Evolutionary conservation across 306 rosid species (phyloP).

Genomic region (Cicer bijugum): DNA sequence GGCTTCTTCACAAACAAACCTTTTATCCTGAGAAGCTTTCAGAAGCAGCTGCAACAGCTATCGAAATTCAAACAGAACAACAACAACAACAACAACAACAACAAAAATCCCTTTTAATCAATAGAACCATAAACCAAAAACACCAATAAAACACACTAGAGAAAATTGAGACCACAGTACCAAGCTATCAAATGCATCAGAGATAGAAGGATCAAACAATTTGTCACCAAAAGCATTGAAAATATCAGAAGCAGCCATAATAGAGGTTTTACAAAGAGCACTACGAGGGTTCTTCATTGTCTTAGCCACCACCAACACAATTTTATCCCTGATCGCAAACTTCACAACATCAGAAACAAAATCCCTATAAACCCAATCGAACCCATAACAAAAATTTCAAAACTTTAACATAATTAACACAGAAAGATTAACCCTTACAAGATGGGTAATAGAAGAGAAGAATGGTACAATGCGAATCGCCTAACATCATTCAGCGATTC

Average conservation of each 20-base stretch:
- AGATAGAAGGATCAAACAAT: constrained; percentile 60
- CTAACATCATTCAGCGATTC: constrained; percentile 72
- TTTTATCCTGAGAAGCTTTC: constrained; percentile 90
- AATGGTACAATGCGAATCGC: constrained; percentile 72
- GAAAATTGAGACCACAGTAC: constrained; percentile 48
- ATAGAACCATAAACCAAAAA: not conserved
- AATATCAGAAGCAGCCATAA: constrained; percentile 86
- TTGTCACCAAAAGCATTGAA: constrained; percentile 76
- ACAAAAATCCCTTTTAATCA: constrained; percentile 17
- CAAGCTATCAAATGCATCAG: constrained; percentile 76
- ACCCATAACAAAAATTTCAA: constrained; percentile 1
- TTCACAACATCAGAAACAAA: constrained; percentile 3
- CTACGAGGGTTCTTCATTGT: constrained; percentile 94
- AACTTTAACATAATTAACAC: not conserved
- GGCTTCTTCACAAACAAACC: constrained; percentile 95
- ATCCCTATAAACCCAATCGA: constrained; percentile 33
- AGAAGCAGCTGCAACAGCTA: constrained; percentile 81
- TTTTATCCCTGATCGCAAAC: constrained; percentile 60
- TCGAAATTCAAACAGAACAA: constrained; percentile 39
- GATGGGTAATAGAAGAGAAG: constrained; percentile 59
- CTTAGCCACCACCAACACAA: constrained; percentile 68
- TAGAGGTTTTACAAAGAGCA: constrained; percentile 90
- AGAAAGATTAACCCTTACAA: constrained; percentile 46
- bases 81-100: constrained; percentile 26
- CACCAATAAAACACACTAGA: not conserved